A percentile compares a stretch with the other conserved stretches of the same genome.
These are phyloP conservation scores for Colletotrichum spaethianum DNA, from an alignment of 2,329 filamentous ascomycete genomes.

Conservation along the genomic window DNA sequence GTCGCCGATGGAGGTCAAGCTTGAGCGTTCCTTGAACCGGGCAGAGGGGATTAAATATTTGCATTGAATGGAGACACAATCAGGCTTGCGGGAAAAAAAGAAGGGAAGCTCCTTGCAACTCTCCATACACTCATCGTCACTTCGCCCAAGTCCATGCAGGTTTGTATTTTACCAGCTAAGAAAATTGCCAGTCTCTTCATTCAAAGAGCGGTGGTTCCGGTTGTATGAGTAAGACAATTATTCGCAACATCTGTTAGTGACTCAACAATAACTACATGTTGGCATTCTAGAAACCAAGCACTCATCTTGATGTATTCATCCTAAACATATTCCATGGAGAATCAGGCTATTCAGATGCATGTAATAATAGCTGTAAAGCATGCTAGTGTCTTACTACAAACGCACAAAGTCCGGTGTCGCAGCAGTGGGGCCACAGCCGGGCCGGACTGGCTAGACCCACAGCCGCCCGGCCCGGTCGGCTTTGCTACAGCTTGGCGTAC, in stretches of 20 bases:
- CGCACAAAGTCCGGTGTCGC: neutral
- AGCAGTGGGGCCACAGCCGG: neutral
- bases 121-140: neutral
- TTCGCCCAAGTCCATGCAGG: neutral
- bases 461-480: slow-evolving; percentile 8
- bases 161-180: neutral
- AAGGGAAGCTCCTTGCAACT: neutral
- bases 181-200: neutral
- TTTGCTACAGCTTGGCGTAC: too few species aligned
- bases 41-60: neutral
- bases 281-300: neutral
- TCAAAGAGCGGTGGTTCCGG: neutral
- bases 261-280: neutral
- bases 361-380: slow-evolving; percentile 33
- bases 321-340: slow-evolving; percentile 32
- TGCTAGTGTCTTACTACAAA: slow-evolving; percentile 14
- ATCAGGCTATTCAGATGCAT: slow-evolving; percentile 37
- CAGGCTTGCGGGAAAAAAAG: neutral
- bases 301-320: slow-evolving; percentile 39
- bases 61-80: neutral
- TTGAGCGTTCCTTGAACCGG: neutral
- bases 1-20: neutral
- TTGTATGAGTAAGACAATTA: neutral
- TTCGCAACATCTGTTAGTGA: neutral
- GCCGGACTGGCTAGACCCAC: neutral